phyloP scores from a whole-genome alignment of 441 rosid species.

The Adansonia rubrostipa region DNA sequence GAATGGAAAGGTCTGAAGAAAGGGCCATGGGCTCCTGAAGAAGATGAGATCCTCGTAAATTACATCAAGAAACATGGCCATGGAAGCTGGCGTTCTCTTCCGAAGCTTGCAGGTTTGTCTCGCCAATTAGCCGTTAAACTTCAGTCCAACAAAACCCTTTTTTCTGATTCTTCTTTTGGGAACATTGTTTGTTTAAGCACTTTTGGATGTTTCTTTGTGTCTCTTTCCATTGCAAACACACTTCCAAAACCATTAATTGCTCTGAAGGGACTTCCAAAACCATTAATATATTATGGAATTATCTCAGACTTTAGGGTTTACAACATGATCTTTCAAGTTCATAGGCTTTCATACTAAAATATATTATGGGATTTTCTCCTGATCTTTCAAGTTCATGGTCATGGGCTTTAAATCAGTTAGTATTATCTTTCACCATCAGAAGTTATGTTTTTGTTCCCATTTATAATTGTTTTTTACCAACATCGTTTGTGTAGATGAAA shows the following conservation, averaged over 20 bases:
- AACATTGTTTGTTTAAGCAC: not conserved
- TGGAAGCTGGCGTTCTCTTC: constrained; percentile 81
- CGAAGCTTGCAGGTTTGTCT: constrained; percentile 64
- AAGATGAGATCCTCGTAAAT: constrained; percentile 65
- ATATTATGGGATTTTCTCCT: not conserved
- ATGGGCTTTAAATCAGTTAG: not conserved
- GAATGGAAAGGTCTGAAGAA: constrained; percentile 64
- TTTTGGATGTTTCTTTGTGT: not conserved
- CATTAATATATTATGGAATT: not conserved
- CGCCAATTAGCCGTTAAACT: too few relatives aligned
- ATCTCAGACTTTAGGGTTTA: not conserved
- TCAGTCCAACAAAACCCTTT: constrained; percentile 12
- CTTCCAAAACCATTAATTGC: constrained; percentile 1
- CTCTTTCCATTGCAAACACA: not conserved
- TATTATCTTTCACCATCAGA: not conserved
- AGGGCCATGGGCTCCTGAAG: constrained; percentile 80
- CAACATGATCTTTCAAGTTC: too few relatives aligned
- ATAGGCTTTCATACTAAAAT: not conserved
- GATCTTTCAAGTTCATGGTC: not conserved
- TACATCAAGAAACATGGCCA: constrained; percentile 62
- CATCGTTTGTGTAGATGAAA: not conserved
- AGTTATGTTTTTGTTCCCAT: not conserved
- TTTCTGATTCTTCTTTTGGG: not conserved
- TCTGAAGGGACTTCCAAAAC: not conserved
- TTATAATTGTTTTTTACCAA: not conserved